Evolutionary conservation across 2,329 filamentous ascomycete genomes (phyloP).

Genomic region (Nothophoma quercina): DNA sequence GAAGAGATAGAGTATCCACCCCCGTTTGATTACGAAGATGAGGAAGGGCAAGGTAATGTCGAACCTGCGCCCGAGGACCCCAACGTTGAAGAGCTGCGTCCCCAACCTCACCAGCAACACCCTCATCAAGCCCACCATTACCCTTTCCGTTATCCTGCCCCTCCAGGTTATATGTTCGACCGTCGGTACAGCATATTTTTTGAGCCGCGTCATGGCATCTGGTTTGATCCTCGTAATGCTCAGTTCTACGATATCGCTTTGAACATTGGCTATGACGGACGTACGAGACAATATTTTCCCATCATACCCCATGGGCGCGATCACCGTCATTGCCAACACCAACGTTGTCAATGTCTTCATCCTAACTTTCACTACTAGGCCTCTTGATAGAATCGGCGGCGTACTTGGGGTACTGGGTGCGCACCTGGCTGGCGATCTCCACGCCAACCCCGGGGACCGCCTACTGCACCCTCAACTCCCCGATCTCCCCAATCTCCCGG

Average conservation of each 20-base stretch:
- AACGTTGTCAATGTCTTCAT: not conserved
- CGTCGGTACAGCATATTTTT: too few species aligned
- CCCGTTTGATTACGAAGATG: not conserved
- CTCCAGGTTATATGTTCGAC: too few species aligned
- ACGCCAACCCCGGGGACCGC: too few species aligned
- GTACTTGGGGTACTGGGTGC: not conserved
- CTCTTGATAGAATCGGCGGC: not conserved
- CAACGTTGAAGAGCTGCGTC: not conserved
- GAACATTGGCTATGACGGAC: too few species aligned
- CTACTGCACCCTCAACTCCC: too few species aligned
- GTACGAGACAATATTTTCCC: not conserved
- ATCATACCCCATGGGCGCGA: not conserved
- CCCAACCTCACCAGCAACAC: too few species aligned
- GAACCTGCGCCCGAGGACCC: not conserved
- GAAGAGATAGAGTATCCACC: not conserved
- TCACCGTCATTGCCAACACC: not conserved
- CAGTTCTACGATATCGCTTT: not conserved
- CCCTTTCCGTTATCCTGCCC: too few species aligned
- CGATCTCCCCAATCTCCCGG: too few species aligned
- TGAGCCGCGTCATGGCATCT: too few species aligned
- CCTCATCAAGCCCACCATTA: not conserved
- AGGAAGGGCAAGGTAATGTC: not conserved
- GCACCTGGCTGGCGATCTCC: too few species aligned
- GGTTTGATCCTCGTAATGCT: too few species aligned
- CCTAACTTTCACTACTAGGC: conserved; percentile 3